Base-by-base conservation (phyloP, 1,284 basidiomycete species). In the Pseudozyma thailandica region DNA sequence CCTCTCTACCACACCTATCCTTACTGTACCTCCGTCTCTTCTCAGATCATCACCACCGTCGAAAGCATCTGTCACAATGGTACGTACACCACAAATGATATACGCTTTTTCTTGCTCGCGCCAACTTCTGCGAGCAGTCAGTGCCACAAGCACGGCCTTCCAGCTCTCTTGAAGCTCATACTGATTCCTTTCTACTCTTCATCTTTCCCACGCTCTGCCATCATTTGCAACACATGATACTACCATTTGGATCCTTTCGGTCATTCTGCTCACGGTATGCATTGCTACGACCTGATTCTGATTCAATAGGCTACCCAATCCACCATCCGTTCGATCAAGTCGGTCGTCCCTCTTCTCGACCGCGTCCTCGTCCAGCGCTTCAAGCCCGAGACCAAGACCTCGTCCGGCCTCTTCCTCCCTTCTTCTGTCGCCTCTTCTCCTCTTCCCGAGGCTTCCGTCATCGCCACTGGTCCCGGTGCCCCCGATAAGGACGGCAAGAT, bases 351-450 rank as follows among this genome's bases (percentile, higher is more conserved):
- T 66, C 89, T 98, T 53, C 87, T 98, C 63, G 95, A 98, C 89
- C 92, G 95, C 76, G 92, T 98, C 72, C 88, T 98, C 68, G 94
- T 98, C 63, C 94, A 98, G 86, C 89, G 94, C 70, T 95, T 95
- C 89, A 97, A 97, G 87, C 87, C 93, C 39, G 92, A 80, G 75
- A 78, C 68, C 45, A 79, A 80, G 79, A 81, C 79, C n/a, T 68
- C 75, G 7, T 62, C 75, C 21, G 95, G 95, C 48, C 89, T 98
- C 84, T 94, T 95, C 89, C 87, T 98, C 54, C 95, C 95, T 21
- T 90, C 92, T 12, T 92, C 92, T 8, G 89, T 90, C 1, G 93
- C 92, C 44, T 88, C 84, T 70, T 89, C 85, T 71, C 93, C 94
- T 23, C 88, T 98, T 8, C 94, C 95, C 3, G 95, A 98, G 85